Percentiles rank a stretch among this genome's conserved stretches.
phyloP scores from a whole-genome alignment of 192 early-diverging fungal species.

The Rhizoclosmatium globosum region DNA sequence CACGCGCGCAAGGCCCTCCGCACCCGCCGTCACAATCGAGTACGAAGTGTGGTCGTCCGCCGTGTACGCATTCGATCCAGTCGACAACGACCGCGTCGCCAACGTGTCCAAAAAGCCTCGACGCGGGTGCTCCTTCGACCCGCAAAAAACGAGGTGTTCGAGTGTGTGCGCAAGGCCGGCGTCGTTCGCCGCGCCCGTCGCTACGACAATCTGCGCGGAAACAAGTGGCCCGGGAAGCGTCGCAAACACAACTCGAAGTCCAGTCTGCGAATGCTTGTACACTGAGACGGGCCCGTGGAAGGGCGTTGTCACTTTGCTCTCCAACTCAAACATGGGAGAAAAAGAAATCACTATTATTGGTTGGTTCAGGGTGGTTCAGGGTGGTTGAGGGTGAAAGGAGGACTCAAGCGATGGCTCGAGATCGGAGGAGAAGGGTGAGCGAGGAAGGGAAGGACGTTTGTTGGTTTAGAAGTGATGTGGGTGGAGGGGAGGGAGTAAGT shows the following conservation, averaged over 20 bases:
- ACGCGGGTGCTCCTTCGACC: constrained; percentile 69
- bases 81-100: constrained; percentile 76
- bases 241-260: constrained; percentile 66
- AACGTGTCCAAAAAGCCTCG: constrained; percentile 76
- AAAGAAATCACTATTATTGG: too few species aligned
- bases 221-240: constrained; percentile 71
- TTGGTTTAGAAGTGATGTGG: too few species aligned
- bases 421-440: too few species aligned
- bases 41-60: constrained; percentile 76
- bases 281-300: constrained; percentile 17
- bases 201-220: constrained; percentile 74
- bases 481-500: too few species aligned
- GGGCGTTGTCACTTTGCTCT: neutral
- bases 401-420: too few species aligned
- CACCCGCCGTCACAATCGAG: constrained; percentile 68
- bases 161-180: constrained; percentile 86
- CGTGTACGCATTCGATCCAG: constrained; percentile 77
- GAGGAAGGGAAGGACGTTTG: too few species aligned
- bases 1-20: constrained; percentile 72
- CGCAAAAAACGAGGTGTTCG: constrained; percentile 86
- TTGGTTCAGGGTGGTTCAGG: too few species aligned
- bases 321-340: neutral
- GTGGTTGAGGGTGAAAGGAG: too few species aligned
- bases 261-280: constrained; percentile 39
- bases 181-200: constrained; percentile 70